Evolutionary conservation across 169 alveolate species (phyloP), one percentile per base, ranked within the genome.

Genomic region (Blepharisma undulans): DNA sequence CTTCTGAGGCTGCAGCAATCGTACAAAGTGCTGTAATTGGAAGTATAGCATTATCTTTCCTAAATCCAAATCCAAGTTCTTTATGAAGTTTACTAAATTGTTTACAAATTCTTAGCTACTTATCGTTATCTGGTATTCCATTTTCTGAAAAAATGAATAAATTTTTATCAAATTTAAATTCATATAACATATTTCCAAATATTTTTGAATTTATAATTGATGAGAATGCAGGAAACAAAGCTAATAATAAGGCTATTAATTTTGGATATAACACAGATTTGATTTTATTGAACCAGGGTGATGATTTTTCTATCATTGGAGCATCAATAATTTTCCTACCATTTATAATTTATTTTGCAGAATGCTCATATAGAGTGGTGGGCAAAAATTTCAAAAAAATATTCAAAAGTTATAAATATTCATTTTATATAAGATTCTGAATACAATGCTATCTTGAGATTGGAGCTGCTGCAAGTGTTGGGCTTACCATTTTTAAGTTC

Each of bases 21-120:
- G 33, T 25, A 18, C 29, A 22, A 25, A 25, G 36, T 25, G 80
- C 80, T 27, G 86, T 32, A 1, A 32, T 32, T 5, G 86, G 61
- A 12, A 32, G 61, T 21, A 32, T 78, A 3, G 29, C 71, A 12
- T 29, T 78, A 27, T 29, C 66, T 10, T 36, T 82, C 10, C 8
- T 82, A 60, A 82, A 82, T 78, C 89, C 89, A 6, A 86, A 72
- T 32, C 91, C 91, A 22, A 85, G 72, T 21, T 21, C 72, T 71
- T 27, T 86, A 19, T 86, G 91, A 85, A 18, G 76, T 19, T 72
- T 86, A 10, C 10, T 86, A 19, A 86, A 86, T 61, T 21, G 29
- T 6, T 61, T 86, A 4, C 91, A 86, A 8, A 66, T 86, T 22
- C 22, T 86, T 25, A 29, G 84, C 91, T 86, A 61, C 29, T 61